Conservation (phyloP, 2,329 filamentous ascomycete genomes). For the Alternaria hordeiaustralica region DNA sequence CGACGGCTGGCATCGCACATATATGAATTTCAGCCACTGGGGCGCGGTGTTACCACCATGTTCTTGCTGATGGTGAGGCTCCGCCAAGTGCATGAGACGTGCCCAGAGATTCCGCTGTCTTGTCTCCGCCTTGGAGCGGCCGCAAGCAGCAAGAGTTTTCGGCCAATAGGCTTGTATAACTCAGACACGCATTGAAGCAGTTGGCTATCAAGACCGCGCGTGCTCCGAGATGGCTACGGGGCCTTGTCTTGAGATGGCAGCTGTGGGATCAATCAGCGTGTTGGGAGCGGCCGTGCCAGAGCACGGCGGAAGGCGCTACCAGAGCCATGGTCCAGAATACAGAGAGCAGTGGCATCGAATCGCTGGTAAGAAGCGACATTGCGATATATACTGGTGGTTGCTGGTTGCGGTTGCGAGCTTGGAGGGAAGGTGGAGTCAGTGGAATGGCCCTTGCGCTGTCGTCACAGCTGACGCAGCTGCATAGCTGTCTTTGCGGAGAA, state of each 20-base stretch:
- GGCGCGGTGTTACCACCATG: neutral
- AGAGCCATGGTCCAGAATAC: neutral
- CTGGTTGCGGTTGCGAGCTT: neutral
- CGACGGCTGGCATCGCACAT: neutral
- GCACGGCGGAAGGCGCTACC: neutral
- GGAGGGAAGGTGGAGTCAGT: neutral
- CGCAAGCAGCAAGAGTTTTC: neutral
- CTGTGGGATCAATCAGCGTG: neutral
- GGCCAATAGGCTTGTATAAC: neutral
- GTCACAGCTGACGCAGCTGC: neutral
- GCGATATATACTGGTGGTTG: neutral
- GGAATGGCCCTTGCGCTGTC: neutral
- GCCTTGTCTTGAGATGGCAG: neutral
- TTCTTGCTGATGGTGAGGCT: neutral
- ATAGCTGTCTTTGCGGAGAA: neutral
- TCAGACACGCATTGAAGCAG: neutral
- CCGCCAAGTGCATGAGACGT: constrained; percentile 8
- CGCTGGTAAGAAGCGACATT: neutral
- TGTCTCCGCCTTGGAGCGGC: constrained; percentile 7
- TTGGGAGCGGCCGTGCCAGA: neutral
- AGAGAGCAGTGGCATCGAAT: neutral
- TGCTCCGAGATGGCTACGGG: neutral
- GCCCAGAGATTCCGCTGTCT: constrained; percentile 13
- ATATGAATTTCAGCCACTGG: neutral
- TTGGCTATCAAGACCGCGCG: neutral